phyloP scores from a whole-genome alignment of 73 alveolate genomes.

The Symbiodinium pilosum region DNA sequence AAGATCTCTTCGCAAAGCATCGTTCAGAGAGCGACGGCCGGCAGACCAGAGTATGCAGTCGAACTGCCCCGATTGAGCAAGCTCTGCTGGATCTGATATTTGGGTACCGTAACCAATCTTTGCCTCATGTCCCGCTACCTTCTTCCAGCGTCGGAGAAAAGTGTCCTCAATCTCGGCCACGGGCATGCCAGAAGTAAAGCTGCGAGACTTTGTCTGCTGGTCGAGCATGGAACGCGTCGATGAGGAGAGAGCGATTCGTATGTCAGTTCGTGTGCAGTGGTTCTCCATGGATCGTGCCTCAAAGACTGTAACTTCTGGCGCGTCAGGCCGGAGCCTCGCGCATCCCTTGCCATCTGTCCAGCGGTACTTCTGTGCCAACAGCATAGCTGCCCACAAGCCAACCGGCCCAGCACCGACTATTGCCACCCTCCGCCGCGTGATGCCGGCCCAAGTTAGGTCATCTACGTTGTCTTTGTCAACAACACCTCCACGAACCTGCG shows the following conservation, averaged over 20 bases:
- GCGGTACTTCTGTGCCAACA: constrained; percentile 90
- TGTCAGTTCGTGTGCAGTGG: constrained; percentile 75
- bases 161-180: constrained; percentile 89
- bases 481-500: neutral
- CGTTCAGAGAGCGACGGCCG: constrained; percentile 54
- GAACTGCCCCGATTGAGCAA: neutral
- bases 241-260: constrained; percentile 67
- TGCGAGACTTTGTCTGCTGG: constrained; percentile 72
- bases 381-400: constrained; percentile 91
- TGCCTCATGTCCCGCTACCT: constrained; percentile 69
- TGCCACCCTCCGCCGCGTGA: constrained; percentile 48
- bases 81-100: constrained; percentile 14
- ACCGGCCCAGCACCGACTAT: constrained; percentile 87
- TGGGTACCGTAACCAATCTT: constrained; percentile 19
- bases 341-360: constrained; percentile 60
- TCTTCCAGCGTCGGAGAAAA: constrained; percentile 82
- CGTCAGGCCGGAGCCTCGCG: constrained; percentile 45
- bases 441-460: neutral
- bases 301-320: constrained; percentile 4
- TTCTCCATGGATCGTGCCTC: constrained; percentile 50
- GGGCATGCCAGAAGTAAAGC: constrained; percentile 86
- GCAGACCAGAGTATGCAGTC: constrained; percentile 79
- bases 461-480: neutral
- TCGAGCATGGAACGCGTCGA: constrained; percentile 80
- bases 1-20: constrained; percentile 28